Evolutionary conservation across 2,329 filamentous ascomycete species (phyloP).

Genomic region (Fusarium fracticaudum): DNA sequence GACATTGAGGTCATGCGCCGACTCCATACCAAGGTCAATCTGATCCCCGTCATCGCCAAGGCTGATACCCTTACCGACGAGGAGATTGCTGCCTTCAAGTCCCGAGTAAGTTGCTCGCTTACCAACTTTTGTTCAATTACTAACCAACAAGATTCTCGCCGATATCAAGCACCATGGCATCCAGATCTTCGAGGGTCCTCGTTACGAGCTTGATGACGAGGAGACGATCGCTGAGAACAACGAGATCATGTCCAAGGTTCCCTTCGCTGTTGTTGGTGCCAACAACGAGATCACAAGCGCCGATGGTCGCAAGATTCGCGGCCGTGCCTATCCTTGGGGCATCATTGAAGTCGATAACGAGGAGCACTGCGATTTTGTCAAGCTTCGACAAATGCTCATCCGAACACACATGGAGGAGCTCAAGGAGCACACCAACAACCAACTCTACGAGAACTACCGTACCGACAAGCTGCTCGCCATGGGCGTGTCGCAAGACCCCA

Average conservation of each 20-base stretch:
- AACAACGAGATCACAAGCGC: slow-evolving; percentile 92
- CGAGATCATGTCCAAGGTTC: slow-evolving; percentile 99
- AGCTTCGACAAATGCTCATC: slow-evolving; percentile 99
- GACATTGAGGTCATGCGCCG: slow-evolving; percentile 99
- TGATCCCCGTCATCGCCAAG: slow-evolving; percentile 99
- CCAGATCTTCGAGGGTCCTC: slow-evolving; percentile 98
- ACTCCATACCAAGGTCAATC: slow-evolving; percentile 99
- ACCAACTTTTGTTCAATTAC: not conserved
- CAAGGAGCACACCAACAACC: slow-evolving; percentile 99
- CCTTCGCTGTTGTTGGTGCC: slow-evolving; percentile 96
- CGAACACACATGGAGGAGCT: slow-evolving; percentile 99
- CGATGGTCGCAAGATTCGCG: slow-evolving; percentile 94
- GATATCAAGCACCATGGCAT: slow-evolving; percentile 98
- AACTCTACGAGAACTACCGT: slow-evolving; percentile 99
- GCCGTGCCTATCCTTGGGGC: slow-evolving; percentile 97
- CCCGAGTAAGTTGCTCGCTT: slow-evolving; percentile 76
- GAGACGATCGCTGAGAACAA: slow-evolving; percentile 99
- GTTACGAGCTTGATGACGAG: slow-evolving; percentile 98
- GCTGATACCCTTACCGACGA: slow-evolving; percentile 97
- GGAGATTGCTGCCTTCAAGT: slow-evolving; percentile 94
- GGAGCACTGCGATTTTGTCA: slow-evolving; percentile 99
- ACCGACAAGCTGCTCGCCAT: slow-evolving; percentile 99
- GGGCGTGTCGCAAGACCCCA: slow-evolving; percentile 98
- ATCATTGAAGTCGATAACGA: slow-evolving; percentile 99
- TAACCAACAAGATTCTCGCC: slow-evolving; percentile 78